phyloP scores from a whole-genome alignment of 306 rosid species.

The Nissolia schottii region DNA sequence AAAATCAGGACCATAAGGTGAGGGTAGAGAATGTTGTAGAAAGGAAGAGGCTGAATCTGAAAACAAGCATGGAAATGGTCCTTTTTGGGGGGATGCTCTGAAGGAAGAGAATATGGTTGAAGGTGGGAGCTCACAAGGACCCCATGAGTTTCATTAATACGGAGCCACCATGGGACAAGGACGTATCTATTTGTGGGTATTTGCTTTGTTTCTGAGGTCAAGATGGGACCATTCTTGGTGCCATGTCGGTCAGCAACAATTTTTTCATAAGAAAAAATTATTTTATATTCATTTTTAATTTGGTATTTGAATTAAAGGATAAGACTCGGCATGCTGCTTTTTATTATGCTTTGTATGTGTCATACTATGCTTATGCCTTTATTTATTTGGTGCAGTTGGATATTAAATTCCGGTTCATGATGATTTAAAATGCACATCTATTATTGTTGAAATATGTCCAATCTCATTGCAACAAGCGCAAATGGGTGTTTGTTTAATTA shows the following conservation, averaged over 20 bases:
- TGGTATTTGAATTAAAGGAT: constrained; percentile 14
- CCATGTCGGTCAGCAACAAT: constrained; percentile 14
- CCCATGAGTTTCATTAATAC: constrained; percentile 71
- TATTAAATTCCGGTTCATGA: background rate
- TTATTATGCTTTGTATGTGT: background rate
- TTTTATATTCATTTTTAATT: constrained; percentile 29
- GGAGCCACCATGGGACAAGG: constrained; percentile 36
- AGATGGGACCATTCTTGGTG: constrained; percentile 19
- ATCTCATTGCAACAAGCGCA: constrained; percentile 14
- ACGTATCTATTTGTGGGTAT: constrained; percentile 20
- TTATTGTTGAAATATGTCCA: background rate
- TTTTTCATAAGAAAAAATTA: background rate
- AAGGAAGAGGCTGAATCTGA: constrained; percentile 34
- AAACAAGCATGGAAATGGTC: constrained; percentile 84
- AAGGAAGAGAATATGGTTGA: constrained; percentile 28
- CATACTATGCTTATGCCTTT: background rate
- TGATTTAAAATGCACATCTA: background rate
- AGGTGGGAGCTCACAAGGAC: constrained; percentile 49
- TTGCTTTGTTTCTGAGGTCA: constrained; percentile 17
- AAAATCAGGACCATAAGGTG: constrained; percentile 9
- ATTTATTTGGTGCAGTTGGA: constrained; percentile 15
- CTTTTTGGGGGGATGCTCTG: constrained; percentile 22
- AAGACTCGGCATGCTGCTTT: background rate
- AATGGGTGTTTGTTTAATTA: background rate
- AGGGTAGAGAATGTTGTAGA: constrained; percentile 27